Evolutionary conservation across 2,329 filamentous ascomycete genomes (phyloP).

Genomic region (Botrytis squamosa): DNA sequence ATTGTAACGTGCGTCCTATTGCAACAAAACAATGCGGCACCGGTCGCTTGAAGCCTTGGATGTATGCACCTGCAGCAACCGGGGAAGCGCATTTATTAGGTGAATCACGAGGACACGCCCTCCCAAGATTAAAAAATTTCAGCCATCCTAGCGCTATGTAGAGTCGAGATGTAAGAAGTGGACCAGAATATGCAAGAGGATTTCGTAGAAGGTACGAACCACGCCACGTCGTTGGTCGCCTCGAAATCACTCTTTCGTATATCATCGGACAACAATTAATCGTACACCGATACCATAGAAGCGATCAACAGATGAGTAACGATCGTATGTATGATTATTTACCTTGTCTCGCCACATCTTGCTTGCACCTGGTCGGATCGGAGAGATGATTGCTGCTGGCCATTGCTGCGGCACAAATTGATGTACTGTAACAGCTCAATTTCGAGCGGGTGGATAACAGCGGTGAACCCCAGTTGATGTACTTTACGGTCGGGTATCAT

Average conservation of each 20-base stretch:
- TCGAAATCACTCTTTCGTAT: constrained; percentile 6
- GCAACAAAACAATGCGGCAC: constrained; percentile 24
- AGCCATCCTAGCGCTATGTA: neutral
- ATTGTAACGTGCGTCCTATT: constrained; percentile 11
- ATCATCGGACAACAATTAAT: constrained; percentile 2
- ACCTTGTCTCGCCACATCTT: neutral
- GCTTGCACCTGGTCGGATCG: neutral
- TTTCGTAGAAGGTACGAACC: neutral
- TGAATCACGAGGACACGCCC: constrained; percentile 21
- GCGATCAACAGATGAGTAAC: neutral
- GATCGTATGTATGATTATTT: neutral
- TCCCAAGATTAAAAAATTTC: constrained; percentile 5
- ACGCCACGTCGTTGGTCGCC: constrained; percentile 14
- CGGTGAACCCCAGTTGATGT: constrained; percentile 7
- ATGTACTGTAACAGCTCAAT: constrained; percentile 14
- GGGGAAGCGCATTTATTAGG: neutral
- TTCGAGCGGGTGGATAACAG: constrained; percentile 11
- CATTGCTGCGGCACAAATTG: constrained; percentile 1
- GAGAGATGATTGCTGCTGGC: constrained; percentile 10
- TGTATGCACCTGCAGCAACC: constrained; percentile 23
- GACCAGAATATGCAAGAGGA: constrained; percentile 5
- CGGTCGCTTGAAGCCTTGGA: constrained; percentile 24
- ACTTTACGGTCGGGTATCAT: neutral
- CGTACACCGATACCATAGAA: neutral
- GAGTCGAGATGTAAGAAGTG: constrained; percentile 12